These are phyloP conservation scores for Pyrenochaeta sp. DNA, from an alignment of 2,329 filamentous ascomycete genomes.

Conservation along the genomic window DNA sequence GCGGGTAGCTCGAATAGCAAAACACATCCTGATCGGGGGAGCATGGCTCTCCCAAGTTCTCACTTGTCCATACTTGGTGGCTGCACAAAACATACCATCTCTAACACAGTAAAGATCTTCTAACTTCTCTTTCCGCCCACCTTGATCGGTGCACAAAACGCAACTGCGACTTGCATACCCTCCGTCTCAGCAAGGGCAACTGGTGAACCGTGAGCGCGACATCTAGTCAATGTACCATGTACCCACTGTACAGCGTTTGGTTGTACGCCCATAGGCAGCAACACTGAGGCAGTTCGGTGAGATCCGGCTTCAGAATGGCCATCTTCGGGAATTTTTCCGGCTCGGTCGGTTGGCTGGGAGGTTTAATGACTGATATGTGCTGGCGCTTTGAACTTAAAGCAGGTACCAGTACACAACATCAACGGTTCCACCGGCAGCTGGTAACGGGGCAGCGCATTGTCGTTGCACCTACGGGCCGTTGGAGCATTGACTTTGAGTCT, in stretches of 20 bases:
- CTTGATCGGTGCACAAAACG: not conserved
- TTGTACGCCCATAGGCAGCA: constrained; percentile 2
- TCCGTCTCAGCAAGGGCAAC: constrained; percentile 6
- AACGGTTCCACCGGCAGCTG: constrained; percentile 1
- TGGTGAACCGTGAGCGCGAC: constrained; percentile 5
- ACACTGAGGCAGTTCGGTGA: constrained; percentile 3
- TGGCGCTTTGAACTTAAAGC: constrained; percentile 4
- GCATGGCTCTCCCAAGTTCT: not conserved
- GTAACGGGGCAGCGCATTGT: constrained; percentile 3
- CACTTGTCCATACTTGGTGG: not conserved
- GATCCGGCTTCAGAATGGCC: not conserved
- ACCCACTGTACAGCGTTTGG: constrained; percentile 2
- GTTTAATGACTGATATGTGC: not conserved
- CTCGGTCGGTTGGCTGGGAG: not conserved
- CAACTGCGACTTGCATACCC: constrained; percentile 1
- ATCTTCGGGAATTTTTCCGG: not conserved
- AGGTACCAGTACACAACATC: constrained; percentile 13
- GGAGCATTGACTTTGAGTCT: constrained; percentile 6
- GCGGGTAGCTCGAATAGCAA: not conserved
- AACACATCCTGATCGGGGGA: not conserved
- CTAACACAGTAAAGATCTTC: not conserved
- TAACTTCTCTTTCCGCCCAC: not conserved
- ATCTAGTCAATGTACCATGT: constrained; percentile 3
- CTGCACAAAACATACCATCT: not conserved
- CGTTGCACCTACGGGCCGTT: constrained; percentile 10